These are phyloP conservation scores for Phymatotrichopsis omnivora DNA, from an alignment of 2,329 filamentous ascomycete genomes.

Conservation along the genomic window DNA sequence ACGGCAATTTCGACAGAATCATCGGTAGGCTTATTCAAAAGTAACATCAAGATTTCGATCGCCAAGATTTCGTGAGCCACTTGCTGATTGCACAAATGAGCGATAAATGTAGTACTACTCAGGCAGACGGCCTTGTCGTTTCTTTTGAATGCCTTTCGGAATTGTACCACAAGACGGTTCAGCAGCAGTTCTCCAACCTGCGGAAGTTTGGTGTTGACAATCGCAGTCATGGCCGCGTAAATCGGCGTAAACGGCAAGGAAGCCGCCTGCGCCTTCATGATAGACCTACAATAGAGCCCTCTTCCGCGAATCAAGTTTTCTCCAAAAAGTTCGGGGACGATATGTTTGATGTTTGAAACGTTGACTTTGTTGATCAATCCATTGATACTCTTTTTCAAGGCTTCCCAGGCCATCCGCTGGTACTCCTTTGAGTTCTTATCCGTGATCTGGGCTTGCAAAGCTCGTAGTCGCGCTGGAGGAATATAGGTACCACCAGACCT, in stretches of 20 bases:
- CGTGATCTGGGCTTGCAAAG: conserved; percentile 90
- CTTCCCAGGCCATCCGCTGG: conserved; percentile 98
- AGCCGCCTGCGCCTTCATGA: conserved; percentile 97
- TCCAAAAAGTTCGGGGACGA: conserved; percentile 88
- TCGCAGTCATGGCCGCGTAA: conserved; percentile 88
- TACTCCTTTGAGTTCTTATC: conserved; percentile 96
- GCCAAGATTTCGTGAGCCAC: conserved; percentile 89
- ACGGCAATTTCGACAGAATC: conserved; percentile 98
- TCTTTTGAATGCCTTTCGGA: conserved; percentile 87
- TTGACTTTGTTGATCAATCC: conserved; percentile 99
- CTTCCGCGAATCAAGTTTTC: conserved; percentile 89
- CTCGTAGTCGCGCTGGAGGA: conserved; percentile 78
- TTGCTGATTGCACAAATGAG: conserved; percentile 91
- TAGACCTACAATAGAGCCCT: conserved; percentile 85
- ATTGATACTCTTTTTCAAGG: conserved; percentile 96
- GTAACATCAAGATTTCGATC: conserved; percentile 70
- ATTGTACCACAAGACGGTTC: conserved; percentile 77
- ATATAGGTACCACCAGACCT: conserved; percentile 95
- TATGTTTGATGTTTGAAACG: conserved; percentile 93
- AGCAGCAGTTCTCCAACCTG: conserved; percentile 86
- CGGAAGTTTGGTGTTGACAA: conserved; percentile 94
- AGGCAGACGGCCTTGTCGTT: conserved; percentile 96
- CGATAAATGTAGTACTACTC: conserved; percentile 86
- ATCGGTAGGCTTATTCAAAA: conserved; percentile 90
- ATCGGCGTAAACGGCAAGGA: conserved; percentile 94